phyloP scores from a whole-genome alignment of 257 asterid genomes.

The Leptodermis oblonga region DNA sequence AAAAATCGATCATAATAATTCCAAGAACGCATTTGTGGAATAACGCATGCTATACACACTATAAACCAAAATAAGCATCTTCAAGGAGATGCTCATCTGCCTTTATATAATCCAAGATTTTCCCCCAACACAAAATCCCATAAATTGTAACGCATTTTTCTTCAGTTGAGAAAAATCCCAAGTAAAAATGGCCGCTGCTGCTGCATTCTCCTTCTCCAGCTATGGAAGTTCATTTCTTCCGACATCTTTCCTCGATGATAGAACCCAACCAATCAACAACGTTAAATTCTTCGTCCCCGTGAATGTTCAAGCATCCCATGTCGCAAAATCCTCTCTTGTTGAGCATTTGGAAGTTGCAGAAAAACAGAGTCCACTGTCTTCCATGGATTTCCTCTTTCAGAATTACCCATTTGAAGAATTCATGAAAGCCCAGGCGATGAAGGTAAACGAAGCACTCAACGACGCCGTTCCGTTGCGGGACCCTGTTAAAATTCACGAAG shows the following conservation, averaged over 20 bases:
- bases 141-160: neutral
- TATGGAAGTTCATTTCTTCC: slow-evolving; percentile 24
- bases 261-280: neutral
- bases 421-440: slow-evolving; percentile 37
- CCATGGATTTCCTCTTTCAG: slow-evolving; percentile 20
- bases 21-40: slow-evolving; percentile 13
- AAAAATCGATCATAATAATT: neutral
- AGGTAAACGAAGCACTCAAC: slow-evolving; percentile 49
- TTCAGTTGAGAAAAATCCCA: neutral
- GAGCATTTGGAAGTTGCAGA: slow-evolving; percentile 26
- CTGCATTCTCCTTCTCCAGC: slow-evolving; percentile 19
- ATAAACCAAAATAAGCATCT: slow-evolving; percentile 38
- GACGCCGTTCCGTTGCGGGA: slow-evolving; percentile 52
- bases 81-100: neutral
- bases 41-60: neutral
- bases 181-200: slow-evolving; percentile 41
- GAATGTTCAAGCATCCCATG: slow-evolving; percentile 29
- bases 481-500: slow-evolving; percentile 50
- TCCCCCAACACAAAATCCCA: neutral
- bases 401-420: slow-evolving; percentile 43
- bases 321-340: slow-evolving; percentile 15
- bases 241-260: slow-evolving; percentile 8
- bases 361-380: slow-evolving; percentile 14
- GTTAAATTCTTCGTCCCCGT: slow-evolving; percentile 13
- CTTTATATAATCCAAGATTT: slow-evolving; percentile 9